phyloP scores from a whole-genome alignment of 805 yeast genomes.

The Peterozyma toletana region DNA sequence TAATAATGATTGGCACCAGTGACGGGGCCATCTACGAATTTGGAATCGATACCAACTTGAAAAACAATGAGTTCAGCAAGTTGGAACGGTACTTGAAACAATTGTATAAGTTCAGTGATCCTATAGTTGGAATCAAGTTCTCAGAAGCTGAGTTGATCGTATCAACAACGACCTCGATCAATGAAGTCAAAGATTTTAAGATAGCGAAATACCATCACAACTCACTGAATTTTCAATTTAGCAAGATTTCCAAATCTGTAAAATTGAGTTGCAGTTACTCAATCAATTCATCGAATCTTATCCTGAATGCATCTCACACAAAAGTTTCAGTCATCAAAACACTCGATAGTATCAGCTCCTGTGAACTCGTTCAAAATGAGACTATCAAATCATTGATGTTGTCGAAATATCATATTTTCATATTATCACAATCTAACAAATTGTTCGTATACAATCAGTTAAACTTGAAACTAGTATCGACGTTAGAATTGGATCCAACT shows the following conservation, averaged over 20 bases:
- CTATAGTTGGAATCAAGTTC: conserved; percentile 1
- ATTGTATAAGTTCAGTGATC: conserved; percentile 13
- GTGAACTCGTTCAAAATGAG: background rate
- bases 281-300: background rate
- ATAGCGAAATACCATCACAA: conserved; percentile 6
- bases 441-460: conserved; percentile 42
- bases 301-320: conserved; percentile 11
- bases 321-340: conserved; percentile 7
- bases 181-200: background rate
- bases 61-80: conserved; percentile 34
- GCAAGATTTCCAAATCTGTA: conserved; percentile 9
- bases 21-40: conserved; percentile 43
- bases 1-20: conserved; percentile 33
- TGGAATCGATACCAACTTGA: conserved; percentile 25
- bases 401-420: conserved; percentile 47
- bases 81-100: conserved; percentile 31
- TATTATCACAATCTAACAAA: conserved; percentile 35
- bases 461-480: conserved; percentile 37
- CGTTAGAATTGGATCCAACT: conserved; percentile 23
- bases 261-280: background rate
- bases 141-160: conserved; percentile 1
- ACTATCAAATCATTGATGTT: conserved; percentile 31
- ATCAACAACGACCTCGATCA: background rate
- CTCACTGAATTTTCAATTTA: conserved; percentile 10
- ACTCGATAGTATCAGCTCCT: conserved; percentile 3